phyloP scores from a whole-genome alignment of 768 basidiomycete genomes.

The Cystobasidium onofrii region DNA sequence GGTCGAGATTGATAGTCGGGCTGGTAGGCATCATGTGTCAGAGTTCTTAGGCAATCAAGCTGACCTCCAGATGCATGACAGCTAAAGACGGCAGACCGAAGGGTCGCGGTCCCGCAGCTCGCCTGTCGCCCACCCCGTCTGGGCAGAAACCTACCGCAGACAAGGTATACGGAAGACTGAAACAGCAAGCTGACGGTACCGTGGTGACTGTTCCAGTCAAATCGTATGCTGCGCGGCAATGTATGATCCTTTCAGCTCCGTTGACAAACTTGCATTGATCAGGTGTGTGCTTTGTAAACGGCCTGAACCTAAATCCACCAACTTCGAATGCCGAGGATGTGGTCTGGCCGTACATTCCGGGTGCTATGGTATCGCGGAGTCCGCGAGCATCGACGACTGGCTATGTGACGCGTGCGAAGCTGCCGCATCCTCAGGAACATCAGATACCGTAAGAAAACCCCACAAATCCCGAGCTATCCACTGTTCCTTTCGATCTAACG shows the following conservation, averaged over 20 bases:
- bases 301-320: slow-evolving; percentile 23
- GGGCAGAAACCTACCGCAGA: neutral
- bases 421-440: neutral
- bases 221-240: neutral
- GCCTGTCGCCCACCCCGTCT: neutral
- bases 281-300: slow-evolving; percentile 33
- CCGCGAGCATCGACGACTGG: slow-evolving; percentile 34
- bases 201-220: neutral
- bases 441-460: neutral
- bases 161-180: neutral
- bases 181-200: neutral
- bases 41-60: neutral
- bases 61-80: neutral
- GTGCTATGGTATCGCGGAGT: slow-evolving; percentile 39
- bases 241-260: no score
- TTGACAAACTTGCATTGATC: neutral
- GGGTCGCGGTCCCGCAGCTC: neutral
- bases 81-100: slow-evolving; percentile 20
- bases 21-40: neutral
- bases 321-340: slow-evolving; percentile 25
- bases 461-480: neutral
- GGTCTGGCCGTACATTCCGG: slow-evolving; percentile 12
- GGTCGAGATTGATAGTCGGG: neutral
- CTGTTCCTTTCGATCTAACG: neutral
- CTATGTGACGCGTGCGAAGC: slow-evolving; percentile 40